These are phyloP conservation scores for Thraustochytrium sp. DNA, from an alignment of 352 stramenopile genomes.

Conservation along the genomic window DNA sequence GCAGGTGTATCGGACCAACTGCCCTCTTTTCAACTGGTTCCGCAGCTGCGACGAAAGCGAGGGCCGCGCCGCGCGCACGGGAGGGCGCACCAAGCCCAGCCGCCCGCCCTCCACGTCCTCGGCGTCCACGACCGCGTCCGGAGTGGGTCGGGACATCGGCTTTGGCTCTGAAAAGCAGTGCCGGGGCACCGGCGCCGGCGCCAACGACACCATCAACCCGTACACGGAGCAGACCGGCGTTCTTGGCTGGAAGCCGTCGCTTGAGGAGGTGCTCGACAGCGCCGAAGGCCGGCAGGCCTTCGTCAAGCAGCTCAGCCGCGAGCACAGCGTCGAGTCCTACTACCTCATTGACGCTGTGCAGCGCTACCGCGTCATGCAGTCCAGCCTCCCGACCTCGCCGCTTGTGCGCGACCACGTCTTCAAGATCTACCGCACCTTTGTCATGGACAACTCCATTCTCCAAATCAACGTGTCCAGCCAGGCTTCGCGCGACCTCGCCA, in stretches of 20 bases:
- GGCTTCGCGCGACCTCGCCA: neutral
- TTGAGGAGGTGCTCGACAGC: slow-evolving; percentile 7
- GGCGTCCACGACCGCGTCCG: neutral
- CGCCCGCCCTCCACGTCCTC: neutral
- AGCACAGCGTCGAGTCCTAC: slow-evolving; percentile 13
- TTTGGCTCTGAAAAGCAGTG: neutral
- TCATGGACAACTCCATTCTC: neutral
- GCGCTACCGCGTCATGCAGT: neutral
- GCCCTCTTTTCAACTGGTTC: neutral
- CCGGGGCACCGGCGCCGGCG: neutral
- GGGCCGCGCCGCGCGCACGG: too few species aligned
- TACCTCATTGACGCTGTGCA: slow-evolving; percentile 7
- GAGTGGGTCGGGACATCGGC: too few species aligned
- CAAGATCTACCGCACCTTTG: slow-evolving; percentile 7
- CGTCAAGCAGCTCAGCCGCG: neutral
- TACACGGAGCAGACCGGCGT: neutral
- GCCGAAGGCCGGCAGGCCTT: neutral
- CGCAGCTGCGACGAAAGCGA: neutral
- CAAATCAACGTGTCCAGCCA: neutral
- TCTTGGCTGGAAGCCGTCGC: neutral
- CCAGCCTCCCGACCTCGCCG: neutral
- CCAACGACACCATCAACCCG: neutral
- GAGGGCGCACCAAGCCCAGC: neutral
- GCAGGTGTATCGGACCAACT: slow-evolving; percentile 24
- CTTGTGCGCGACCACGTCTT: neutral